Evolutionary conservation across 176 grass and related monocot genomes (phyloP).

Genomic region (Carex littledalei): DNA sequence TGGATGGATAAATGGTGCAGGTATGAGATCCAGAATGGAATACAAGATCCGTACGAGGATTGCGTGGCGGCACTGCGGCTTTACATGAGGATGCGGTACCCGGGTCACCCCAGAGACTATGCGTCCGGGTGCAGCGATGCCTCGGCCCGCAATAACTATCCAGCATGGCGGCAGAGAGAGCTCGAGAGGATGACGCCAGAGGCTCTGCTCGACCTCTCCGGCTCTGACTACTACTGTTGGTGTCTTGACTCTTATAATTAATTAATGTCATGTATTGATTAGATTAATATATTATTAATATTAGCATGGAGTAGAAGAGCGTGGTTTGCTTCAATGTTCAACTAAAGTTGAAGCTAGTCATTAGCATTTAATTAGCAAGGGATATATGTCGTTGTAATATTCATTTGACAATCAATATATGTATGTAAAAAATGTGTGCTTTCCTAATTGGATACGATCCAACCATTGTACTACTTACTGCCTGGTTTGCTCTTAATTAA

Average conservation of each 20-base stretch:
- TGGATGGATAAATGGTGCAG: conserved; percentile 1
- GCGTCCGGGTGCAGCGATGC: background rate
- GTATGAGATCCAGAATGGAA: conserved; percentile 33
- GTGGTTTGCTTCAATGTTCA: background rate
- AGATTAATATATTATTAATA: background rate
- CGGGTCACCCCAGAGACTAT: conserved; percentile 16
- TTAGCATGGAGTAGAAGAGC: background rate
- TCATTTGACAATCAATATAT: background rate
- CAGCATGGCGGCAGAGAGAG: conserved; percentile 40
- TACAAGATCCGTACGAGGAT: conserved; percentile 57
- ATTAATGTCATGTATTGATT: background rate
- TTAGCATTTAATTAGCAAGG: background rate
- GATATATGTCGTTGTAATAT: background rate
- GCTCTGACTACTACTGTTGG: conserved; percentile 59
- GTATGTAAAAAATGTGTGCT: background rate
- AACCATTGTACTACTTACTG: no score
- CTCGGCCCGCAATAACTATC: conserved; percentile 35
- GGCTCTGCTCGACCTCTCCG: conserved; percentile 42
- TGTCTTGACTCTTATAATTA: conserved; percentile 42
- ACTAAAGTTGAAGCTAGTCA: background rate
- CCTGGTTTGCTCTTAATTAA: no score
- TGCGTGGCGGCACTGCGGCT: conserved; percentile 57
- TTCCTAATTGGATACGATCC: no score
- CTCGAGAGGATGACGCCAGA: conserved; percentile 52
- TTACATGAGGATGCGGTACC: conserved; percentile 43